Evolutionary conservation across 176 grass and related monocot species (phyloP), one percentile per base, ranked within the genome.

Genomic region (Carex myosuroides): DNA sequence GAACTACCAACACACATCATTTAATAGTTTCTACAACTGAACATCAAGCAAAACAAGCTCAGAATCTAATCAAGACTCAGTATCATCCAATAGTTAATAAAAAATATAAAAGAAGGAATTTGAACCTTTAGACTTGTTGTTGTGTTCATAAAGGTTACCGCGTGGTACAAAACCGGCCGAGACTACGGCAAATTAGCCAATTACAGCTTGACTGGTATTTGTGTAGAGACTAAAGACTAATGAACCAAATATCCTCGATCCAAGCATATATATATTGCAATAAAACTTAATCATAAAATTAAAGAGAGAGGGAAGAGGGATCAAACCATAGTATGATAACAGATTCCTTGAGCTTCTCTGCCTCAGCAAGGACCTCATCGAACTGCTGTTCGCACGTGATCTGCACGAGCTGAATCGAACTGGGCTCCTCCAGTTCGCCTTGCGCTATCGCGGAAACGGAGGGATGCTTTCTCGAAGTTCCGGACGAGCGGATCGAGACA

Each of bases 261-360:
- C 46, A 50, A 12, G 46, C 46, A 50, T 50, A 11, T 41, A 39
- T 29, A 29, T 48, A 50, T 2, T 2, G 10, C 46, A 50, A 50
- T 11, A 12, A 50, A 50, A 50, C 46, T 50, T 50, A 50, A 50
- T 50, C 2, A 50, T 50, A 10, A 50, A 21, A 53, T 17, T 14
- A 21, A 44, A 42, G 62, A 63, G 6, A 55, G 9, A 62, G 16
- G 62, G 58, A 18, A 20, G 32, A 41, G 21, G 63, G 46, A 78
- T 63, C 75, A 26, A 81, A 93, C 96, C 93, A 95, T 41, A 98
- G 83, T 69, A 98, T 70, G 60, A 95, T 81, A 79, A 98, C 76
- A 81, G 89, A 84, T 42, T 72, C 85, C 80, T 78, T 79, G 77
- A 87, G 85, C 87, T 85, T 90, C 86, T 93, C 89, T 57, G 89